Base-by-base conservation (phyloP, 495 filamentous ascomycete species). In the Annulohypoxylon stygium region DNA sequence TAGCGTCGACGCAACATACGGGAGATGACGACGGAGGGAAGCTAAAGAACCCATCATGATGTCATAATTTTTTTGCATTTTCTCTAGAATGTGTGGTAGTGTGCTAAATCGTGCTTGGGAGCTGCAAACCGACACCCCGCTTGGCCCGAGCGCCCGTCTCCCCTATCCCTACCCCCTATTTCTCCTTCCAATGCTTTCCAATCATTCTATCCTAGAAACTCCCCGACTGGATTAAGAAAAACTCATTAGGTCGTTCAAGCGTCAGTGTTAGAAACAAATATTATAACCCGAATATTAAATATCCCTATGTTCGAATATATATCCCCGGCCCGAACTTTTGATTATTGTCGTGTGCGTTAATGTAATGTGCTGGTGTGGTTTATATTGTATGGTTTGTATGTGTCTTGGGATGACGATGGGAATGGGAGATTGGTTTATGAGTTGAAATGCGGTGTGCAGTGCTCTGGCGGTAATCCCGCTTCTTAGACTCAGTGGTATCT, bases 11-110 rank as follows among this genome's bases (percentile, higher is more conserved):
- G 39, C 39, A 43, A 43, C n/a, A 43, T 43, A 59, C 39, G 59
- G 47, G n/a, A 30, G 62, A 62, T 74, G 71, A 74, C 62, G 71
- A 70, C 62, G 62, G 43, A 59, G 26, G 34, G 50, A 47, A 67
- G 50, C 58, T 70, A 70, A 54, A 45, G 50, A 69, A 67, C 41
- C 41, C 18, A 53, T 70, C 61, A 70, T 74, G 71, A 74, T 67
- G 71, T 74, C 71, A 74, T 74, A 39, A 30, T 65, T 61, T 34
- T 65, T 57, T 55, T 67, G 55, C 60, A 33, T 41, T 70, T 7
- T 43, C 25, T 63, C 25, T 60, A n/a, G 55, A 60, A 60, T 37
- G 37, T 37, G 37, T 54, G 30, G 3, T 30, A 30, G 5, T 30
- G 30, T 30, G 20, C 20, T 23, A 23, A 30, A 30, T 30, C 30